phyloP scores from a whole-genome alignment of 352 stramenopile species.

The Phytophthora pistaciae region DNA sequence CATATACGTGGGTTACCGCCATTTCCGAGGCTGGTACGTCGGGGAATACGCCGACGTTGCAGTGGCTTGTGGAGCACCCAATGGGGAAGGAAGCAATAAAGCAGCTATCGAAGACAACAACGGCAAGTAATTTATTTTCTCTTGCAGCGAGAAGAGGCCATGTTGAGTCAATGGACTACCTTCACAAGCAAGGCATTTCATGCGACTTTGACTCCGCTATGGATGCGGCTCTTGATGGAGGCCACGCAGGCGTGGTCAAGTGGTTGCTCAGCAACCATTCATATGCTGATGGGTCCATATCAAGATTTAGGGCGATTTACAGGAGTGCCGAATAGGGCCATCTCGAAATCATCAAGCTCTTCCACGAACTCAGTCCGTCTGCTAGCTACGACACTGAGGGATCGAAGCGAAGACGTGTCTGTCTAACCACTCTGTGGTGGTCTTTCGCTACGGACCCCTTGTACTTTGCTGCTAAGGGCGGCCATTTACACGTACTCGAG shows the following conservation, averaged over 20 bases:
- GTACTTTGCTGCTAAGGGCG: too few species aligned
- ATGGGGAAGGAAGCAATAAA: background rate
- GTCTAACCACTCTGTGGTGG: too few species aligned
- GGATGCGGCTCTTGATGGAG: too few species aligned
- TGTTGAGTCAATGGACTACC: slow-evolving; percentile 7
- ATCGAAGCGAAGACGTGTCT: background rate
- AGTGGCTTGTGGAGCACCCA: slow-evolving; percentile 1
- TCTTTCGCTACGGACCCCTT: too few species aligned
- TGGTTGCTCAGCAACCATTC: too few species aligned
- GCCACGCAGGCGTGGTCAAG: too few species aligned
- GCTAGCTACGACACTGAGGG: background rate
- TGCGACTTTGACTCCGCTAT: too few species aligned
- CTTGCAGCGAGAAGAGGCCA: background rate
- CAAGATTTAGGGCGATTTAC: background rate
- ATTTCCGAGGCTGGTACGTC: slow-evolving; percentile 5
- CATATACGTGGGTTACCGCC: background rate
- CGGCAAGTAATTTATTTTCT: background rate
- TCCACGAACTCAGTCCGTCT: background rate
- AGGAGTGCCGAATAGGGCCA: background rate
- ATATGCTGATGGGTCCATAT: too few species aligned
- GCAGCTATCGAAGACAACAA: background rate
- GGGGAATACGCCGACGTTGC: background rate
- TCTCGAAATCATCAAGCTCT: background rate
- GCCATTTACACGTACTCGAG: too few species aligned
- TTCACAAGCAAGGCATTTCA: background rate